These are phyloP conservation scores for Colletotrichum neosansevieriae DNA, from an alignment of 2,329 filamentous ascomycete species.

Conservation along the genomic window DNA sequence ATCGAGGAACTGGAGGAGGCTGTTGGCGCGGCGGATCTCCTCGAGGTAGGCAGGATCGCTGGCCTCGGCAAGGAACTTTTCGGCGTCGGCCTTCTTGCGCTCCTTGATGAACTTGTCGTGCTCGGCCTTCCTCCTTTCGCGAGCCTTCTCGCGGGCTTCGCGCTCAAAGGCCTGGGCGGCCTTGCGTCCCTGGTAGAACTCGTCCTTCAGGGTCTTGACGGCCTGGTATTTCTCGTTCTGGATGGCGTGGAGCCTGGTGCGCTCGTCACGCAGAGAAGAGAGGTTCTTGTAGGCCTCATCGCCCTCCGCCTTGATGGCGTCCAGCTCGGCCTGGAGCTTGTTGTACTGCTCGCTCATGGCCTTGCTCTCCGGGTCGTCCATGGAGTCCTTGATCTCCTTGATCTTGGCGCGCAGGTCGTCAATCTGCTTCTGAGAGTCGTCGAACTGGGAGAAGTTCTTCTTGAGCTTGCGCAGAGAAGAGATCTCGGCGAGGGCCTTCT, in stretches of 20 bases:
- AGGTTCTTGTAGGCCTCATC: slow-evolving; percentile 91
- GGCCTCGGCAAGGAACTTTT: slow-evolving; percentile 83
- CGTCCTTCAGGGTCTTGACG: slow-evolving; percentile 89
- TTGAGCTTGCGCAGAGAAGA: slow-evolving; percentile 86
- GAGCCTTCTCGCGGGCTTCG: slow-evolving; percentile 80
- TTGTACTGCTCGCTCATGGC: slow-evolving; percentile 89
- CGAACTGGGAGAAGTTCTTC: slow-evolving; percentile 90
- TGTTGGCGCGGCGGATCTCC: slow-evolving; percentile 90
- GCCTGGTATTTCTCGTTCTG: slow-evolving; percentile 88
- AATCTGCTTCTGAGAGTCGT: slow-evolving; percentile 88
- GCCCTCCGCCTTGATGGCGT: slow-evolving; percentile 91
- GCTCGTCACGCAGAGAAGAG: slow-evolving; percentile 85
- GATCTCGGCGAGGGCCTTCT: slow-evolving; percentile 89
- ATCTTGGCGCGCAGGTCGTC: slow-evolving; percentile 89
- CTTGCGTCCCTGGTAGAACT: slow-evolving; percentile 84
- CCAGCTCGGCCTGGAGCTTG: slow-evolving; percentile 87
- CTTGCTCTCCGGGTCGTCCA: slow-evolving; percentile 93
- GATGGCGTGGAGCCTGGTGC: slow-evolving; percentile 83
- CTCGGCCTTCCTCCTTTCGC: slow-evolving; percentile 86
- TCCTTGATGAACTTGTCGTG: slow-evolving; percentile 78
- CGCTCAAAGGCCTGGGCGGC: slow-evolving; percentile 88
- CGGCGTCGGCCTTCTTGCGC: slow-evolving; percentile 80
- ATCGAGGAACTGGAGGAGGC: slow-evolving; percentile 91
- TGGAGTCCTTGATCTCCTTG: slow-evolving; percentile 85
- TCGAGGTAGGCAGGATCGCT: slow-evolving; percentile 90